phyloP scores from a whole-genome alignment of 768 basidiomycete species.

The Tulasnella calospora region DNA sequence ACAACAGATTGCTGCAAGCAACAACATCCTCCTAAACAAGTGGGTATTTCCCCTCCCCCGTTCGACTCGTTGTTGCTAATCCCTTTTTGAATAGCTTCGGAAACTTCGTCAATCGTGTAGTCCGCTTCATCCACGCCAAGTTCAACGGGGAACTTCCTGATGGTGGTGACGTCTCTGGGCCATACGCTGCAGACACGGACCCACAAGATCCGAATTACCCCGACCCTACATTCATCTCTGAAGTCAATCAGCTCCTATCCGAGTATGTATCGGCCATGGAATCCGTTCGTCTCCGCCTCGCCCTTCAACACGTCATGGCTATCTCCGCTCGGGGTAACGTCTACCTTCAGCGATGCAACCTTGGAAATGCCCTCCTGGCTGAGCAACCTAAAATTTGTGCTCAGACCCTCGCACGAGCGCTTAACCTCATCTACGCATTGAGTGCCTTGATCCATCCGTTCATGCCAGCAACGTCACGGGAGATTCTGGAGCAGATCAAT shows the following conservation, averaged over 20 bases:
- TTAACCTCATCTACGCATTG: slow-evolving; percentile 89
- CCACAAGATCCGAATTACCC: slow-evolving; percentile 51
- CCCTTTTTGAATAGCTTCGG: slow-evolving; percentile 59
- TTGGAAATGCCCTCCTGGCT: slow-evolving; percentile 83
- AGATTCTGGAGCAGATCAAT: slow-evolving; percentile 81
- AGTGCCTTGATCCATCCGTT: slow-evolving; percentile 85
- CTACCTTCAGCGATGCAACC: slow-evolving; percentile 88
- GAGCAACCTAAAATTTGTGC: slow-evolving; percentile 81
- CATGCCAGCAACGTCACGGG: slow-evolving; percentile 86
- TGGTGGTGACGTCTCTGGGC: slow-evolving; percentile 61
- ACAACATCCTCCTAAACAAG: slow-evolving; percentile 92
- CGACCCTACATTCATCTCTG: slow-evolving; percentile 59
- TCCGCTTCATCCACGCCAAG: slow-evolving; percentile 89
- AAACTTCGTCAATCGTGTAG: slow-evolving; percentile 91
- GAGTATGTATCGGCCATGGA: slow-evolving; percentile 88
- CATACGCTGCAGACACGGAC: slow-evolving; percentile 53
- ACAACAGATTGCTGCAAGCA: slow-evolving; percentile 78
- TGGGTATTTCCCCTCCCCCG: slow-evolving; percentile 37
- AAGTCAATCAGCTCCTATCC: slow-evolving; percentile 71
- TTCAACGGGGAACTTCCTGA: slow-evolving; percentile 79
- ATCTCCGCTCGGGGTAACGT: slow-evolving; percentile 85
- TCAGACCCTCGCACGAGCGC: slow-evolving; percentile 79
- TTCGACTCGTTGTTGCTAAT: not conserved
- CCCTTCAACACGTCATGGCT: slow-evolving; percentile 83
- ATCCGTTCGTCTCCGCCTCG: slow-evolving; percentile 78